Evolutionary conservation across 371 early-diverging fungal species (phyloP).

Genomic region (Saksenaea vasiformis): DNA sequence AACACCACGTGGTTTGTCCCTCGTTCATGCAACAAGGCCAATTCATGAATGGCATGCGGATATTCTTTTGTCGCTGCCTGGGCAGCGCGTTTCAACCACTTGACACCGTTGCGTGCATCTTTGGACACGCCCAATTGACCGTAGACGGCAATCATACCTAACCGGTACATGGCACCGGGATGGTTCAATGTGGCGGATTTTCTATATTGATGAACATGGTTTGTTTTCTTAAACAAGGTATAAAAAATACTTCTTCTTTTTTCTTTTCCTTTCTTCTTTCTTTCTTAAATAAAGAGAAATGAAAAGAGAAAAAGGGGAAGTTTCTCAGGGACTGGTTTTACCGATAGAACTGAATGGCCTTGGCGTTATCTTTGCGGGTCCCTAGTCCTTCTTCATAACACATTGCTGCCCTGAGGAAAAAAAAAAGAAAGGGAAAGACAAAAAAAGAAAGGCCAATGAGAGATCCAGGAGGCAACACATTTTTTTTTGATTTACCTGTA

Average conservation of each 20-base stretch:
- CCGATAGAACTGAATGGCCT: conserved; percentile 57
- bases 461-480: neutral
- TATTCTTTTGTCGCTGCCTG: conserved; percentile 61
- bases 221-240: conserved; percentile 1
- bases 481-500: conserved; percentile 24
- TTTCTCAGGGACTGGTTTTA: conserved; percentile 4
- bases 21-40: conserved; percentile 59
- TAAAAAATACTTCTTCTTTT: neutral
- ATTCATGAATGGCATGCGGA: conserved; percentile 69
- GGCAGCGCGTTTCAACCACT: conserved; percentile 66
- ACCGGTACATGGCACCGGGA: conserved; percentile 61
- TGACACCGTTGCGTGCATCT: conserved; percentile 65
- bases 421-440: neutral
- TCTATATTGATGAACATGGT: conserved; percentile 15
- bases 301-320: too few species aligned
- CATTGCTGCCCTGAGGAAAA: conserved; percentile 32
- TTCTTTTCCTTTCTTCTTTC: neutral
- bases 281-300: neutral
- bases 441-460: neutral
- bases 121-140: conserved; percentile 55
- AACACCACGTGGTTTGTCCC: conserved; percentile 61
- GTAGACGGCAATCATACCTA: conserved; percentile 57
- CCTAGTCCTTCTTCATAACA: conserved; percentile 59
- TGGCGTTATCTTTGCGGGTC: conserved; percentile 41
- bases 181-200: conserved; percentile 60